Evolutionary conservation across 306 rosid genomes (phyloP).

Genomic region (Trifolium repens): DNA sequence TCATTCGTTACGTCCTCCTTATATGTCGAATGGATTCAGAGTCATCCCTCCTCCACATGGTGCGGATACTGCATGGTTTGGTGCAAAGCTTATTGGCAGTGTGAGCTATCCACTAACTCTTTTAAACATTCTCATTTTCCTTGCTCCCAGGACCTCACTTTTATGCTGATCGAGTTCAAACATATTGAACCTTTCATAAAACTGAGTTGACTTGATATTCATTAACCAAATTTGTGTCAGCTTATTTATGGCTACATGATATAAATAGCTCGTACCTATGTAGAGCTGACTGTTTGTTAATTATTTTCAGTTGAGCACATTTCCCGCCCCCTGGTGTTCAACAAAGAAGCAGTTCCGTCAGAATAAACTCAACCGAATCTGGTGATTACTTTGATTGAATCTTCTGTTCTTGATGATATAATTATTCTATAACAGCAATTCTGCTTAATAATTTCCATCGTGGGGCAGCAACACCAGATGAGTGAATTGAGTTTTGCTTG

Average conservation of each 20-base stretch:
- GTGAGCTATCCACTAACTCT: conserved; percentile 55
- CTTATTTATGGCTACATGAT: conserved; percentile 15
- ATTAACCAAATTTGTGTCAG: neutral
- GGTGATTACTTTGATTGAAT: conserved; percentile 53
- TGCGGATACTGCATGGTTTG: conserved; percentile 87
- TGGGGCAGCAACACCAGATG: conserved; percentile 28
- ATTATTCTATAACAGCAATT: conserved; percentile 5
- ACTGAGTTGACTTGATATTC: conserved; percentile 9
- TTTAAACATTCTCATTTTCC: conserved; percentile 25
- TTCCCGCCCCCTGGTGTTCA: conserved; percentile 79
- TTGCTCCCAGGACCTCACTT: conserved; percentile 9
- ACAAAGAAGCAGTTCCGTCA: conserved; percentile 72
- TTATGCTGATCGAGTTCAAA: conserved; percentile 9
- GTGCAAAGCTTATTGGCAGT: conserved; percentile 81
- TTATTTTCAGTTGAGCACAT: conserved; percentile 77
- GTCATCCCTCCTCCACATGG: conserved; percentile 88
- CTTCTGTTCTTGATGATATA: neutral
- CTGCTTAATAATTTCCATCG: neutral
- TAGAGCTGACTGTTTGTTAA: conserved; percentile 26
- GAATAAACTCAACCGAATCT: conserved; percentile 57
- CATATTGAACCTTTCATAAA: conserved; percentile 11
- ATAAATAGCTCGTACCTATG: neutral
- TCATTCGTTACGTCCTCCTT: conserved; percentile 57
- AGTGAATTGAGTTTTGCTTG: conserved; percentile 2
- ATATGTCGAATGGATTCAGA: conserved; percentile 59